These are phyloP conservation scores for Leccinum obscurum DNA, from an alignment of 768 basidiomycete genomes.

Conservation along the genomic window DNA sequence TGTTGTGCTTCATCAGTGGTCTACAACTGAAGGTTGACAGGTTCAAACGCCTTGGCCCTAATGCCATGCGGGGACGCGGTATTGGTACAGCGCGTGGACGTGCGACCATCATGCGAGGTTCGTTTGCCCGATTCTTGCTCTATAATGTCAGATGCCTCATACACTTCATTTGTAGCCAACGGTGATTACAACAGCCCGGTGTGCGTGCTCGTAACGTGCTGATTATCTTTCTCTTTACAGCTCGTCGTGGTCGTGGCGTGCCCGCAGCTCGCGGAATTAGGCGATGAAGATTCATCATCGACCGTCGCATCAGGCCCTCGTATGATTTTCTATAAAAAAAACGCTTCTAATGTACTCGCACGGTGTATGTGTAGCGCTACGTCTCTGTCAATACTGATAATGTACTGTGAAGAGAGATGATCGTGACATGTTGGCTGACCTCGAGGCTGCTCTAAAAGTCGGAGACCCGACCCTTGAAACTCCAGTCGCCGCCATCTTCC, in stretches of 20 bases:
- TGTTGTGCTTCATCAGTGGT: neutral
- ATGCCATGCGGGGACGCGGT: slow-evolving; percentile 98
- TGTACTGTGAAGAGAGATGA: slow-evolving; percentile 6
- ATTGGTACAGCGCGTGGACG: slow-evolving; percentile 99
- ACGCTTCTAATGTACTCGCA: slow-evolving; percentile 11
- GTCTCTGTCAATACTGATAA: slow-evolving; percentile 9
- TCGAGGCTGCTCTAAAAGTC: slow-evolving; percentile 58
- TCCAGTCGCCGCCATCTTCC: slow-evolving; percentile 75
- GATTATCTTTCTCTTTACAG: slow-evolving; percentile 38
- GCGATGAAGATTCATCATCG: slow-evolving; percentile 49
- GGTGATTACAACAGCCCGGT: slow-evolving; percentile 44
- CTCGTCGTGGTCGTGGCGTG: slow-evolving; percentile 86
- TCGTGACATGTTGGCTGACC: neutral
- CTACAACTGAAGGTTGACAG: slow-evolving; percentile 42
- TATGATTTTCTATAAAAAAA: slow-evolving; percentile 5
- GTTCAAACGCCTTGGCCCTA: slow-evolving; percentile 99
- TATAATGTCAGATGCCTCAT: slow-evolving; percentile 18
- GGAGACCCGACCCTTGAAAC: slow-evolving; percentile 84
- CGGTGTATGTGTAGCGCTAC: slow-evolving; percentile 18
- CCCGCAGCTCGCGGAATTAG: slow-evolving; percentile 77
- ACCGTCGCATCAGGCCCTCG: neutral
- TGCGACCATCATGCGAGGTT: slow-evolving; percentile 97
- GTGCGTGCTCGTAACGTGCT: slow-evolving; percentile 14
- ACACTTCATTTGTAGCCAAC: slow-evolving; percentile 56
- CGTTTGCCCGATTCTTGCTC: slow-evolving; percentile 30